A percentile compares a stretch with the other conserved stretches of the same genome.
phyloP scores from a whole-genome alignment of 2,329 filamentous ascomycete genomes.

The Xylariales sp. region DNA sequence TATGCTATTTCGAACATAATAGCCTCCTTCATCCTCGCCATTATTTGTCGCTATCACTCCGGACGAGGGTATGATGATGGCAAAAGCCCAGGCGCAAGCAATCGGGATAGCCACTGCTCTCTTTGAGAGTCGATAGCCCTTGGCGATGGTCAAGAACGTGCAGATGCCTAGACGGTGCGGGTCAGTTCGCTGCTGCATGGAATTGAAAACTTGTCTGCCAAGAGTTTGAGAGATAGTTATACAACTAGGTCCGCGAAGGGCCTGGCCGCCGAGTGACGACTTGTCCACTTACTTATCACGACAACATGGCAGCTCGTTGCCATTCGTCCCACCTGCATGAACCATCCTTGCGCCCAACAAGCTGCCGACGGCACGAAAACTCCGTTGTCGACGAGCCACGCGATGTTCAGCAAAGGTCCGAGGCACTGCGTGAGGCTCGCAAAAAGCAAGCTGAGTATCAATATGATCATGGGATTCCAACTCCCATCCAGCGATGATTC shows the following conservation, averaged over 20 bases:
- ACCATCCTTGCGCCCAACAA: slow-evolving; percentile 6
- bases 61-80: not conserved
- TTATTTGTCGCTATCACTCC: slow-evolving; percentile 1
- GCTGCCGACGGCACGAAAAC: slow-evolving; percentile 1
- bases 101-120: not conserved
- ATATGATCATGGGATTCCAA: slow-evolving; percentile 5
- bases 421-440: slow-evolving; percentile 1
- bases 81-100: slow-evolving; percentile 1
- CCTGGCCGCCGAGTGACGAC: no score
- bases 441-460: slow-evolving; percentile 5
- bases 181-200: no score
- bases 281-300: slow-evolving; percentile 6
- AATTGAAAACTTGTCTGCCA: no score
- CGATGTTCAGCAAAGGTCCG: slow-evolving; percentile 3
- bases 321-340: slow-evolving; percentile 5
- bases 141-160: slow-evolving; percentile 2
- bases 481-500: no score
- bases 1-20: slow-evolving; percentile 2
- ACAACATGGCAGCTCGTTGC: slow-evolving; percentile 3
- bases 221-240: no score
- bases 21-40: slow-evolving; percentile 2
- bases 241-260: no score
- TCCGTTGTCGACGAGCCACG: slow-evolving; percentile 3
- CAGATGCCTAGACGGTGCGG: slow-evolving; percentile 1
- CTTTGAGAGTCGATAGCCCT: slow-evolving; percentile 1